Evolutionary conservation across 108 stramenopile genomes (phyloP), one percentile per base, ranked within the genome.

Genomic region (Pseudonitzschia pungens): DNA sequence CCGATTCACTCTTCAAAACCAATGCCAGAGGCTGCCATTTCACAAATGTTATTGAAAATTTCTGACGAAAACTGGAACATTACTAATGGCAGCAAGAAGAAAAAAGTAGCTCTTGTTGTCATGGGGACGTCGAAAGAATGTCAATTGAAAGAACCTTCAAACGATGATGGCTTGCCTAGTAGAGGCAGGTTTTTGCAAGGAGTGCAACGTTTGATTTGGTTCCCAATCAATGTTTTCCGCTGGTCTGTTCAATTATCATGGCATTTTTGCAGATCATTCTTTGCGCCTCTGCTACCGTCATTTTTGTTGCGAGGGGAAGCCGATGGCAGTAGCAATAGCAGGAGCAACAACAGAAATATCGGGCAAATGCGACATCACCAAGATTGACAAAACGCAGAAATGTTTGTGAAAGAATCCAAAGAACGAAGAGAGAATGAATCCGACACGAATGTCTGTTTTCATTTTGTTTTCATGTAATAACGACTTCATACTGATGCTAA

Each of bases 81-180:
- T 33, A 8, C 16, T 12, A 58, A 27, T 26, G n/a, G 40, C 6
- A 36, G 15, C 33, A 31, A 8, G 9, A 62, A 40, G 60, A 62
- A 62, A 33, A 62, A 62, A 62, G 60, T 33, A n/a, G n/a, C 60
- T 4, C 60, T 62, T 31, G 60, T 62, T 33, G 60, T 62, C 7
- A 62, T 62, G 60, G 60, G 60, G n/a, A 62, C 60, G 31, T 33
- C n/a, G 0, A 62, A 62, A 62, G 32, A 62, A 20, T 15, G 32
- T 15, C 60, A 33, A 40, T 40, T 62, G 60, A 62, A 62, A 22
- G 60, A 32, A 14, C 33, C 60, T 8, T 40, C 60, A 20, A 40
- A 62, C 15, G 31, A 31, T 33, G n/a, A 40, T 62, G 15, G 33
- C 15, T 15, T 8, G 12, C 1, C 18, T 62, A 40, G 10, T 12